Evolutionary conservation across 2,329 filamentous ascomycete species (phyloP).

Genomic region (Aspergillus novofumigatus): DNA sequence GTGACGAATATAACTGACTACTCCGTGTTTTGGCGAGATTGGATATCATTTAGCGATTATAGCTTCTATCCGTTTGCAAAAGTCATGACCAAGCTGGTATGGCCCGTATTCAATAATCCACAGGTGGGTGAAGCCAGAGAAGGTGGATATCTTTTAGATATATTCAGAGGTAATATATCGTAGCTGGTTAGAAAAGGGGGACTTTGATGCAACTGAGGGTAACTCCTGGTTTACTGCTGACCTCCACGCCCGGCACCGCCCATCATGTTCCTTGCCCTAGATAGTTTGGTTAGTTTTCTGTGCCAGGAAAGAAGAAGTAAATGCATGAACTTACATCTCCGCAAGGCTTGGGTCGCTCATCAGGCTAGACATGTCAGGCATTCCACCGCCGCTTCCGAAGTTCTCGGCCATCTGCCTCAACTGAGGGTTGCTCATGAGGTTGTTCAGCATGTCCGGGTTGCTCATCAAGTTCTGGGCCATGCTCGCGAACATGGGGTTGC

Average conservation of each 20-base stretch:
- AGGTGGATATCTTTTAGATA: not conserved
- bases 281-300: conserved; percentile 9
- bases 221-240: conserved; percentile 13
- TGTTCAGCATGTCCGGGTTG: conserved; percentile 88
- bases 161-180: not conserved
- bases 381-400: conserved; percentile 70
- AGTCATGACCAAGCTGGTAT: not conserved
- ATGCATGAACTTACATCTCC: conserved; percentile 71
- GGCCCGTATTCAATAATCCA: not conserved
- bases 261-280: conserved; percentile 66
- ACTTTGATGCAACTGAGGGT: conserved; percentile 1
- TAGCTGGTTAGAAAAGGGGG: not conserved
- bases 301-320: not conserved
- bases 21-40: not conserved
- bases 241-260: conserved; percentile 48
- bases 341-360: conserved; percentile 92
- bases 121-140: not conserved
- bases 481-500: conserved; percentile 94
- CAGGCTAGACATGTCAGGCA: conserved; percentile 79
- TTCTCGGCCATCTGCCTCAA: conserved; percentile 81
- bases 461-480: conserved; percentile 98
- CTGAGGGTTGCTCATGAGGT: conserved; percentile 90
- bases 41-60: not conserved
- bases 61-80: not conserved
- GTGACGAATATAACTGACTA: not conserved